These are phyloP conservation scores for Dryas drummondii DNA, from an alignment of 306 rosid genomes.

Conservation along the genomic window DNA sequence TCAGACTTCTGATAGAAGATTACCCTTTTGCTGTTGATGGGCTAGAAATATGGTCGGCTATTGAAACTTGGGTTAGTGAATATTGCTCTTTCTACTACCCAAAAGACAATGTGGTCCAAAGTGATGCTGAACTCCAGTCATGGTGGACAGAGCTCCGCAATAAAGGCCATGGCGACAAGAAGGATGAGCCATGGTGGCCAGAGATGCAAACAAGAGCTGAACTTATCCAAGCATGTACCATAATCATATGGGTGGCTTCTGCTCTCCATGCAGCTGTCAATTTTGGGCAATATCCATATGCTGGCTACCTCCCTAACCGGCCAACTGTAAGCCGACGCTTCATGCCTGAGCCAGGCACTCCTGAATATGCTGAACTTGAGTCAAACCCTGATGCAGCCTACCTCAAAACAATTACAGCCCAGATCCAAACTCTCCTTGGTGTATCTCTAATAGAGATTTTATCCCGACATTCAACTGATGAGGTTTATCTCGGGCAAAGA, in stretches of 20 bases:
- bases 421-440: constrained; percentile 81
- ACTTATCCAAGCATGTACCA: constrained; percentile 65
- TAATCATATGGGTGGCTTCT: constrained; percentile 89
- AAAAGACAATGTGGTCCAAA: constrained; percentile 47
- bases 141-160: constrained; percentile 84
- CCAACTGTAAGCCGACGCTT: constrained; percentile 92
- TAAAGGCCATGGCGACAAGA: constrained; percentile 86
- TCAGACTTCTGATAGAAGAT: constrained; percentile 73
- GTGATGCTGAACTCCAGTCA: constrained; percentile 58
- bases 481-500: constrained; percentile 83
- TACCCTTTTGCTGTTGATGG: constrained; percentile 92
- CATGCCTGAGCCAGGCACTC: constrained; percentile 92
- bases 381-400: constrained; percentile 62
- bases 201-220: constrained; percentile 54
- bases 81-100: constrained; percentile 63
- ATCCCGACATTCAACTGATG: constrained; percentile 85
- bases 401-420: constrained; percentile 87
- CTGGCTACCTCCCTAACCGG: constrained; percentile 91
- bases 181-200: constrained; percentile 80
- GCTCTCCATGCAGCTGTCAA: constrained; percentile 97
- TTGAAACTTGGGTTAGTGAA: constrained; percentile 69
- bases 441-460: constrained; percentile 77
- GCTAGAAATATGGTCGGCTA: constrained; percentile 86
- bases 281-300: constrained; percentile 91
- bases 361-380: constrained; percentile 67